Conservation (phyloP, 805 yeast species). For the Monosporozyma solicola region DNA sequence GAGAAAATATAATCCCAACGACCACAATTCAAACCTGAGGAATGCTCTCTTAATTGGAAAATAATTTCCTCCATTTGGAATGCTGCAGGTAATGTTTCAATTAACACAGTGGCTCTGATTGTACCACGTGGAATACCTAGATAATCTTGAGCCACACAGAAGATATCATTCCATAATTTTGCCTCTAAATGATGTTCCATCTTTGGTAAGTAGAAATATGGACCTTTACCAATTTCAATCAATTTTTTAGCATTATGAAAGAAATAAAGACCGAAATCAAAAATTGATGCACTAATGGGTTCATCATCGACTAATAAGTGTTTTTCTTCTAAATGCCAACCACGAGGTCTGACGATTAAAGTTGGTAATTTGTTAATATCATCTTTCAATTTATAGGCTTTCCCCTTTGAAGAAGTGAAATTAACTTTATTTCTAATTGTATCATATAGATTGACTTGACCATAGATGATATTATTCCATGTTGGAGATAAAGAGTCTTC, state of each 20-base stretch:
- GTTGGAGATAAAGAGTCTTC: conserved; percentile 83
- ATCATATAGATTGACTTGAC: conserved; percentile 71
- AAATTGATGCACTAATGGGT: conserved; percentile 67
- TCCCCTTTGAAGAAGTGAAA: conserved; percentile 34
- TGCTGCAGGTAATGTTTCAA: conserved; percentile 79
- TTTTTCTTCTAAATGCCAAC: conserved; percentile 76
- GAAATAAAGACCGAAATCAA: conserved; percentile 73
- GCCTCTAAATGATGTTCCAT: conserved; percentile 85
- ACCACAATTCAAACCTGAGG: conserved; percentile 78
- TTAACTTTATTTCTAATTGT: conserved; percentile 62
- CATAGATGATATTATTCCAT: conserved; percentile 70
- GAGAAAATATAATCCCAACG: conserved; percentile 86
- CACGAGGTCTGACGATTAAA: conserved; percentile 77
- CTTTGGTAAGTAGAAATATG: conserved; percentile 75
- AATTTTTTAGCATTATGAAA: conserved; percentile 62
- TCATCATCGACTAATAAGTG: conserved; percentile 66
- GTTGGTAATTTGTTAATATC: conserved; percentile 44
- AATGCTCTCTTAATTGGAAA: conserved; percentile 66
- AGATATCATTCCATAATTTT: conserved; percentile 73
- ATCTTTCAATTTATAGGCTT: conserved; percentile 44
- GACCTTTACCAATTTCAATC: conserved; percentile 60
- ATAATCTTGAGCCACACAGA: conserved; percentile 66
- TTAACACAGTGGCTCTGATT: conserved; percentile 70
- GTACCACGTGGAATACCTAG: conserved; percentile 64
- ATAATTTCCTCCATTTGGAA: conserved; percentile 82